These are phyloP conservation scores for Apiotrichum veenhuisii DNA, from an alignment of 1,284 basidiomycete genomes.

Conservation along the genomic window DNA sequence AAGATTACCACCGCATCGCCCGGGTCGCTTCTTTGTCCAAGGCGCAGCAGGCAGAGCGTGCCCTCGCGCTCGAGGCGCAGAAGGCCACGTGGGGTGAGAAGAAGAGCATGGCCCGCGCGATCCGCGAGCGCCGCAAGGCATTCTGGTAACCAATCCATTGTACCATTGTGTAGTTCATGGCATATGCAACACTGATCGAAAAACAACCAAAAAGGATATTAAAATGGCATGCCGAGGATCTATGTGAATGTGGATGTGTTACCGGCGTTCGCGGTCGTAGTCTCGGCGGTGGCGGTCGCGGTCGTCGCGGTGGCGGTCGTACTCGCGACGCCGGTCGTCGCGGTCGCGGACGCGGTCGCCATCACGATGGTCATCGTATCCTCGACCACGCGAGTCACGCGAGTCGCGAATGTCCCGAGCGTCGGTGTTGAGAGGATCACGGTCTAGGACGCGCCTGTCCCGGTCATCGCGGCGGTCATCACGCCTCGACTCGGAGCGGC, in stretches of 20 bases:
- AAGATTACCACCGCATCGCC: conserved; percentile 31
- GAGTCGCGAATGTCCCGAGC: background rate
- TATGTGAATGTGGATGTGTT: background rate
- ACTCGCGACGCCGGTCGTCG: background rate
- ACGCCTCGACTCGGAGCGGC: background rate
- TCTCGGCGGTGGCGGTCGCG: background rate
- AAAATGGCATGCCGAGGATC: background rate
- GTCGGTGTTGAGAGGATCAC: background rate
- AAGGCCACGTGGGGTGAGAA: conserved; percentile 37
- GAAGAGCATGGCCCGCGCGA: conserved; percentile 33
- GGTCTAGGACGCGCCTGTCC: conserved; percentile 1
- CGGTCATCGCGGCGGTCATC: conserved; percentile 5
- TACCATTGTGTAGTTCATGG: conserved; percentile 1
- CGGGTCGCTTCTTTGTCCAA: conserved; percentile 33
- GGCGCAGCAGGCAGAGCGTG: conserved; percentile 18
- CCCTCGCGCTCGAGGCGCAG: conserved; percentile 18
- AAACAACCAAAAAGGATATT: background rate
- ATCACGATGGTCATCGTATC: background rate
- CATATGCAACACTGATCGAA: conserved; percentile 1
- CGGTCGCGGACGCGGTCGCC: conserved; percentile 2
- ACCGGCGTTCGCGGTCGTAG: background rate
- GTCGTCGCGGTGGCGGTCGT: background rate
- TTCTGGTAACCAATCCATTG: conserved; percentile 35
- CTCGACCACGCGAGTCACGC: background rate
- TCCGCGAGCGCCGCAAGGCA: conserved; percentile 38